A percentile compares a stretch with the other conserved stretches of the same genome.
These are phyloP conservation scores for Arachnopeziza araneosa DNA, from an alignment of 2,329 filamentous ascomycete species.

Conservation along the genomic window DNA sequence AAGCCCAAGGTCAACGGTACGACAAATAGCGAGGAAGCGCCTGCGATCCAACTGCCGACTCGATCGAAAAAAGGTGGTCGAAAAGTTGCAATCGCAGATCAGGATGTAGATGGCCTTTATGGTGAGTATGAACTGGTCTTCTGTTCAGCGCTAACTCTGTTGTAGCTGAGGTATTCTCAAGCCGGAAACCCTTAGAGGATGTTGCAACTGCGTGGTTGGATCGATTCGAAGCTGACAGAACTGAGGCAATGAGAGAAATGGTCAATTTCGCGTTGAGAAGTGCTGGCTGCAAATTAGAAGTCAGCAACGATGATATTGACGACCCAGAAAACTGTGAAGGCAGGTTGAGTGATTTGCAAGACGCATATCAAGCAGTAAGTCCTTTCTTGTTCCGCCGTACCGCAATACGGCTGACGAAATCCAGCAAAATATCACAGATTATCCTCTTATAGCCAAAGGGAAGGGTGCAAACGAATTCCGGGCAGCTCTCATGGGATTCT, in stretches of 20 bases:
- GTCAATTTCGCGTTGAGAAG: constrained; percentile 64
- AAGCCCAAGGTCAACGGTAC: constrained; percentile 59
- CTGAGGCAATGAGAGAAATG: constrained; percentile 52
- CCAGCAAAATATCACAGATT: constrained; percentile 75
- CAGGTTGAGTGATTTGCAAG: constrained; percentile 77
- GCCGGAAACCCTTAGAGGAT: constrained; percentile 49
- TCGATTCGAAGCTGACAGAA: constrained; percentile 49
- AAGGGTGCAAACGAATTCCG: constrained; percentile 75
- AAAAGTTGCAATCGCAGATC: constrained; percentile 42
- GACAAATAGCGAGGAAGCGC: constrained; percentile 48
- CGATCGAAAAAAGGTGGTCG: constrained; percentile 28
- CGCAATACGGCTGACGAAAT: background rate
- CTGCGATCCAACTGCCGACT: constrained; percentile 38
- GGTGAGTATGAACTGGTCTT: constrained; percentile 11
- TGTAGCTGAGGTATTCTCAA: constrained; percentile 58
- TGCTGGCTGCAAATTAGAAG: constrained; percentile 73
- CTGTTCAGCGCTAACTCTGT: constrained; percentile 21
- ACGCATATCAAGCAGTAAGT: constrained; percentile 73
- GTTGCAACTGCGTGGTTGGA: constrained; percentile 57
- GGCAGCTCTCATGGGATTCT: constrained; percentile 71
- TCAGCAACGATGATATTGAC: constrained; percentile 77
- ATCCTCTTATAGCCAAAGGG: constrained; percentile 80
- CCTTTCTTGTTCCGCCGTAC: background rate
- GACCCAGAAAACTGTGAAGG: constrained; percentile 83
- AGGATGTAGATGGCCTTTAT: constrained; percentile 24